Conservation (phyloP, 2,329 filamentous ascomycete species). For the Rutstroemia sp. region DNA sequence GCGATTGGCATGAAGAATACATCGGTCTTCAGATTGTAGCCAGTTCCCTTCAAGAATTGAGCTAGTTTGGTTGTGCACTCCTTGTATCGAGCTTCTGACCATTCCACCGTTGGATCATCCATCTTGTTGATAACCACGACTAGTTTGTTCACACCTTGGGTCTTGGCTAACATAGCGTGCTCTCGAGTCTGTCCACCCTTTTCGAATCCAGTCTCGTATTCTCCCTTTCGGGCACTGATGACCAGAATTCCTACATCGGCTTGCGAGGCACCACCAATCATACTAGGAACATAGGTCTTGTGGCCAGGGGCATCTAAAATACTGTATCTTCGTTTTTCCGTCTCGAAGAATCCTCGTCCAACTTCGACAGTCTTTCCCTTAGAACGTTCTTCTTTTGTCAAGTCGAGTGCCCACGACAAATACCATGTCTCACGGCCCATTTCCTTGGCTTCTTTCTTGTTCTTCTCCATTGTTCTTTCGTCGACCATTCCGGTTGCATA, state of each 20-base stretch:
- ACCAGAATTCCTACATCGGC: slow-evolving; percentile 92
- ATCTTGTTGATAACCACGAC: slow-evolving; percentile 98
- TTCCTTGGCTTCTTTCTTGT: slow-evolving; percentile 94
- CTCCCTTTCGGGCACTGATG: slow-evolving; percentile 92
- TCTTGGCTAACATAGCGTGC: slow-evolving; percentile 96
- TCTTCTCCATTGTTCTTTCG: slow-evolving; percentile 95
- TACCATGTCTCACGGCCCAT: slow-evolving; percentile 98
- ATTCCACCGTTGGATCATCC: slow-evolving; percentile 94
- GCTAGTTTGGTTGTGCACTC: slow-evolving; percentile 88
- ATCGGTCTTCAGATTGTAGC: slow-evolving; percentile 91
- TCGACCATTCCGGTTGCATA: slow-evolving; percentile 99
- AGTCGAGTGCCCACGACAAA: slow-evolving; percentile 93
- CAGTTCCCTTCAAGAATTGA: slow-evolving; percentile 82
- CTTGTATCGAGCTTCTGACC: slow-evolving; percentile 86
- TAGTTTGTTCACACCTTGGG: slow-evolving; percentile 95
- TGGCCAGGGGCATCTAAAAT: slow-evolving; percentile 95
- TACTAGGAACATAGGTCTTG: slow-evolving; percentile 96
- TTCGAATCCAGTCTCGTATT: slow-evolving; percentile 98
- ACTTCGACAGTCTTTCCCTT: slow-evolving; percentile 99
- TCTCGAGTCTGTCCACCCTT: slow-evolving; percentile 94
- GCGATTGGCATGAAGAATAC: slow-evolving; percentile 95
- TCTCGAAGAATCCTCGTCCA: slow-evolving; percentile 92
- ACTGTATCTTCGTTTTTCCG: slow-evolving; percentile 90
- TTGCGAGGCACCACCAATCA: slow-evolving; percentile 94
- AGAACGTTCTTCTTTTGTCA: slow-evolving; percentile 91